A percentile compares a stretch with the other conserved stretches of the same genome.
These are phyloP conservation scores for Trichoderma asperelloides DNA, from an alignment of 495 filamentous ascomycete species.

Conservation along the genomic window DNA sequence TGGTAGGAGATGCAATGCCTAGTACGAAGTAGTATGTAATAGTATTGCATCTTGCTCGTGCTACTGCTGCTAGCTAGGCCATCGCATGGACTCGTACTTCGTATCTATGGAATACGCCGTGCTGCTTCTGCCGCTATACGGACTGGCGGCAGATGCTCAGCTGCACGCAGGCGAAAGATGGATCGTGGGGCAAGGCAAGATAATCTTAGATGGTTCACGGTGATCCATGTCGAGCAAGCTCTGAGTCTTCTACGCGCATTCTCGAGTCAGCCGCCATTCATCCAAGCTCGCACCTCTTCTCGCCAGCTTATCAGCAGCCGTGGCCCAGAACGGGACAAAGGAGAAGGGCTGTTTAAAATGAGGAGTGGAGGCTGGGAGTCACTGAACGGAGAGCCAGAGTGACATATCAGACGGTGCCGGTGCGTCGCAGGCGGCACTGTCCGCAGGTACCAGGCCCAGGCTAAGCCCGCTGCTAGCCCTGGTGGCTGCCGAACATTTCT, in stretches of 20 bases:
- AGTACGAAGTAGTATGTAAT: background rate
- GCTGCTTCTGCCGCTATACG: background rate
- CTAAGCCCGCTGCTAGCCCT: background rate
- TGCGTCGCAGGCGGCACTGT: background rate
- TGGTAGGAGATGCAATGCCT: background rate
- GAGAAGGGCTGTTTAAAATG: constrained; percentile 5
- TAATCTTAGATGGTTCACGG: constrained; percentile 7
- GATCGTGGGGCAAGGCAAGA: constrained; percentile 6
- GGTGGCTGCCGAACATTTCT: constrained; percentile 8
- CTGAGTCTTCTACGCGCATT: background rate
- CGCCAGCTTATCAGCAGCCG: background rate
- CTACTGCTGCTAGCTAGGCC: background rate
- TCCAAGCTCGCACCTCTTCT: background rate
- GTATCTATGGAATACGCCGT: background rate
- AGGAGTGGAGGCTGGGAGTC: constrained; percentile 6
- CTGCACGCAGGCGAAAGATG: constrained; percentile 6
- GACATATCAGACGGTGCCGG: background rate
- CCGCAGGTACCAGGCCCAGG: background rate
- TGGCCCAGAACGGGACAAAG: constrained; percentile 6
- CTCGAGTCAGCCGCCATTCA: background rate
- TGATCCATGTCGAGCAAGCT: constrained; percentile 5
- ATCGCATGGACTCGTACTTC: background rate
- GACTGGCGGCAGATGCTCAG: background rate
- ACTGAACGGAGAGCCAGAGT: background rate
- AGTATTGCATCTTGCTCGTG: background rate